A percentile compares a stretch with the other conserved stretches of the same genome.
These are phyloP conservation scores for Metschnikowia baotianmanensis DNA, from an alignment of 805 yeast genomes.

Conservation along the genomic window DNA sequence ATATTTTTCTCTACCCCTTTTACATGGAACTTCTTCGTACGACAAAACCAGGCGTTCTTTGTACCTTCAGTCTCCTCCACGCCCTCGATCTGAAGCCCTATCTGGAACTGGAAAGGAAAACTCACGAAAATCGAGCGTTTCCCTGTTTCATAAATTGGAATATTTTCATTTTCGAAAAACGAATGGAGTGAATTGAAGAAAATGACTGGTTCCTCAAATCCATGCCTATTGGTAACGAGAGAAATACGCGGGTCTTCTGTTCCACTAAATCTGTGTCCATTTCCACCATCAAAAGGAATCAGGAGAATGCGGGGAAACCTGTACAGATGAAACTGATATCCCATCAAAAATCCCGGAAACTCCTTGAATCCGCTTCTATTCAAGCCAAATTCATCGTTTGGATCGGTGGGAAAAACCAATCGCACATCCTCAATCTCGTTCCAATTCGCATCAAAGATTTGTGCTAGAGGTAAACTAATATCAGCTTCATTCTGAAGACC, in stretches of 20 bases:
- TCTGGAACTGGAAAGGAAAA: slow-evolving; percentile 19
- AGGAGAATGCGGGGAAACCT: slow-evolving; percentile 15
- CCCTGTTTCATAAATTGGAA: no score
- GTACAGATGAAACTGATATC: slow-evolving; percentile 5
- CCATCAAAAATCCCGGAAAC: slow-evolving; percentile 1
- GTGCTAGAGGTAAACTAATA: slow-evolving; percentile 19
- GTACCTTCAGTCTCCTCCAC: no score
- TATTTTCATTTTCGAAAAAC: no score
- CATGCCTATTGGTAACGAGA: slow-evolving; percentile 29
- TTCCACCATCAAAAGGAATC: slow-evolving; percentile 9
- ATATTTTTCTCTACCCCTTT: no score
- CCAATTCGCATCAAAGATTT: slow-evolving; percentile 23
- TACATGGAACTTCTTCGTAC: no score
- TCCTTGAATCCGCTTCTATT: background rate
- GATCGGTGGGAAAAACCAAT: slow-evolving; percentile 26
- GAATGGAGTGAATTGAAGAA: no score
- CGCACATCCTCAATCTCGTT: slow-evolving; percentile 21
- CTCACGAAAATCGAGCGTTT: slow-evolving; percentile 16
- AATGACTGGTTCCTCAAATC: slow-evolving; percentile 46
- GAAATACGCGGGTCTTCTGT: slow-evolving; percentile 52
- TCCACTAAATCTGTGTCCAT: slow-evolving; percentile 28
- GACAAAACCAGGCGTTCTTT: no score
- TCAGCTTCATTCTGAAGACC: slow-evolving; percentile 15
- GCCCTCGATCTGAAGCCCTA: no score
- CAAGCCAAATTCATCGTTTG: no score